Evolutionary conservation across 208 protist species (phyloP), one percentile per base, ranked within the genome.

Genomic region (Acanthamoeba culbertsoni): DNA sequence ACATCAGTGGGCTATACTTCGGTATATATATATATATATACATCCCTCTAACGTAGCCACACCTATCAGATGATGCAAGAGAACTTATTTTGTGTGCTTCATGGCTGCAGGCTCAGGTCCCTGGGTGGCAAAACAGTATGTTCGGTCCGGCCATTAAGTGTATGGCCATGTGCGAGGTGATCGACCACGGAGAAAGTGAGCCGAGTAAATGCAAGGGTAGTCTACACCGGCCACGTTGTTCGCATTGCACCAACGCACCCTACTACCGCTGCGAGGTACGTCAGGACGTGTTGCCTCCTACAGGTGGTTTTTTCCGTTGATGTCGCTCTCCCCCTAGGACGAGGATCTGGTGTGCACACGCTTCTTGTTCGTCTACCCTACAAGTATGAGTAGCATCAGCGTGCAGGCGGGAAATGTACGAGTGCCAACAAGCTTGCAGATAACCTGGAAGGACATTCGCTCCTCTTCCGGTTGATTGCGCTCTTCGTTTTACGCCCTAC

Each of bases 121-220:
- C 40, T 2, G 75, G 75, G 7, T 86, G 75, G 75, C 18, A 48
- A 16, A 48, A 86, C 20, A 86, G 75, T 28, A 57, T 86, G 45
- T 86, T 86, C 28, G 75, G 75, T 4, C 14, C 40, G 40, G 16
- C 40, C 40, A 86, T 86, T 43, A 86, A 86, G 40, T 86, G 75
- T 31, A 86, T 86, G 40, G 75, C 75, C 37, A 86, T 86, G 40
- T 86, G 75, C n/a, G 75, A 86, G 46, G 75, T 48, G 26, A 75
- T 75, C 8, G 63, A 75, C 37, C 63, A 75, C 63, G 63, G 63
- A 6, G 63, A 45, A 6, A 4, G 23, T 4, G 63, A 75, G 23
- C 63, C 63, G 5, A 6, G 7, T 35, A 75, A 75, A 26, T 75
- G 63, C 37, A 37, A 42, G 23, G 63, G 63, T 5, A 75, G 63